phyloP scores from a whole-genome alignment of 2,329 filamentous ascomycete genomes.

The Pyricularia pennisetigena region DNA sequence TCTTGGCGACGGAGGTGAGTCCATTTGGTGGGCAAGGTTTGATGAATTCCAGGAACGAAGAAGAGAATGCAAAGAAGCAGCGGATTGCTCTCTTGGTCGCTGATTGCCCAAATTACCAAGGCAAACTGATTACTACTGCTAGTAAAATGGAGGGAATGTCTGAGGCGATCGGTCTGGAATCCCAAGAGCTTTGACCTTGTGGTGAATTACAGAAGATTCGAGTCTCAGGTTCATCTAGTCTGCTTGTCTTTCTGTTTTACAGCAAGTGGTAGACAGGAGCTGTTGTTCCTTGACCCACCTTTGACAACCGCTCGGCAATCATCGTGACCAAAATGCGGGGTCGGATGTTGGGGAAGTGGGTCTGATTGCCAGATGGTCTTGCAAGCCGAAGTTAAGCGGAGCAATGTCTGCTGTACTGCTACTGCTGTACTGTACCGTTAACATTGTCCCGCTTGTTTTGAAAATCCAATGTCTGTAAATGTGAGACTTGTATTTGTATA shows the following conservation, averaged over 20 bases:
- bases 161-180: neutral
- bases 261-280: neutral
- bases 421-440: neutral
- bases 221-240: neutral
- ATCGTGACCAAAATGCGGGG: neutral
- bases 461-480: neutral
- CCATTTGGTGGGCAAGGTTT: neutral
- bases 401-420: neutral
- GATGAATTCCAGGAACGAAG: neutral
- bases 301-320: neutral
- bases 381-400: neutral
- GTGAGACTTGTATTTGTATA: neutral
- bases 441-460: neutral
- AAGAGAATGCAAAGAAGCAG: neutral
- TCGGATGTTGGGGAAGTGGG: neutral
- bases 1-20: slow-evolving; percentile 2
- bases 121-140: neutral
- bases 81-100: neutral
- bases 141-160: neutral
- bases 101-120: neutral
- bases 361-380: neutral
- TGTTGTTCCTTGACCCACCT: neutral
- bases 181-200: neutral
- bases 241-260: neutral
- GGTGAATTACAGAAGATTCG: neutral